Conservation (phyloP, 768 basidiomycete species). For the Mycena olivaceomarginata region DNA sequence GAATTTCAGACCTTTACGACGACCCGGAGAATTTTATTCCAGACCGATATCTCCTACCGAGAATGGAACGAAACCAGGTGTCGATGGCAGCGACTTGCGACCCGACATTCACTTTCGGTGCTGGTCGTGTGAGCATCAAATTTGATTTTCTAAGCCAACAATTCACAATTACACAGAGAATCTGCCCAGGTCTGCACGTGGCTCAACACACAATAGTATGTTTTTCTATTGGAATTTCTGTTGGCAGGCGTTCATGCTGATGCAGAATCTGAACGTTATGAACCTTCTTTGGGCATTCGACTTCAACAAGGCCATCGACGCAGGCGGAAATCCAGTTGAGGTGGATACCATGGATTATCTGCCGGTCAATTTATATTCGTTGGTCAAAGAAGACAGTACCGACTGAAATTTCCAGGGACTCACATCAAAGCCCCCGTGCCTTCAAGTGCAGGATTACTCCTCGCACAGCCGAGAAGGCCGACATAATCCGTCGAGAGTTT, state of each 20-base stretch:
- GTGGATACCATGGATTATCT: slow-evolving; percentile 39
- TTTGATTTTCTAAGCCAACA: not conserved
- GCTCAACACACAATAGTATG: slow-evolving; percentile 32
- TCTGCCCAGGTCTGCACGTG: slow-evolving; percentile 29
- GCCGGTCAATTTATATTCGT: slow-evolving; percentile 29
- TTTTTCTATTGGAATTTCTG: not conserved
- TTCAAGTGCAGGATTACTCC: slow-evolving; percentile 49
- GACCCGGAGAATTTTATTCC: slow-evolving; percentile 39
- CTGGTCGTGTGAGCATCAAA: slow-evolving; percentile 26
- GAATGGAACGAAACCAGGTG: slow-evolving; percentile 32
- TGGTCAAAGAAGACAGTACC: not conserved
- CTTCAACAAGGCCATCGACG: slow-evolving; percentile 41
- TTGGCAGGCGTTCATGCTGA: no score
- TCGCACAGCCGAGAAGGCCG: slow-evolving; percentile 39
- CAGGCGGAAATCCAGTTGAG: slow-evolving; percentile 26
- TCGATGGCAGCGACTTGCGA: slow-evolving; percentile 32
- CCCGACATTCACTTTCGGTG: slow-evolving; percentile 26
- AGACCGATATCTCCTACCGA: slow-evolving; percentile 30
- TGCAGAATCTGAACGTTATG: slow-evolving; percentile 47
- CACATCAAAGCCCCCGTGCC: slow-evolving; percentile 33
- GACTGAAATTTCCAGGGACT: slow-evolving; percentile 38
- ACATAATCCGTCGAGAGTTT: slow-evolving; percentile 44
- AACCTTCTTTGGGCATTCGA: slow-evolving; percentile 56
- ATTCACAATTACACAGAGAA: slow-evolving; percentile 8
- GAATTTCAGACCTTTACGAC: slow-evolving; percentile 22